These are phyloP conservation scores for Telopea speciosissima DNA, from an alignment of 177 flowering plant species.

Conservation along the genomic window DNA sequence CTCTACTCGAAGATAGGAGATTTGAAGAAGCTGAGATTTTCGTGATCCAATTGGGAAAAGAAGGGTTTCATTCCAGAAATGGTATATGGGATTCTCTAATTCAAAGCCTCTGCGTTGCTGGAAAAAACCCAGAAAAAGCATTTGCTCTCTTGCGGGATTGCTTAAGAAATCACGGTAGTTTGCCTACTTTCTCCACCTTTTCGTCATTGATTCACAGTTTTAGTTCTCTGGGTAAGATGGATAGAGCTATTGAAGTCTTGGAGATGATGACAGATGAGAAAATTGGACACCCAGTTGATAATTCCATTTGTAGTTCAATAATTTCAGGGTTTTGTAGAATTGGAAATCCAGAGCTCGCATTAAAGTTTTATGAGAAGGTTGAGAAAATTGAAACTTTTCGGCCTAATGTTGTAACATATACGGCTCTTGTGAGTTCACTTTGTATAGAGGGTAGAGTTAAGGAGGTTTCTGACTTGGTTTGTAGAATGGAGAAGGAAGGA, in stretches of 20 bases:
- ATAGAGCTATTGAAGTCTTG: slow-evolving; percentile 50
- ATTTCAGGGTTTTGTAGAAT: slow-evolving; percentile 61
- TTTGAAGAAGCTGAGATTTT: slow-evolving; percentile 42
- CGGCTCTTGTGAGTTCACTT: slow-evolving; percentile 47
- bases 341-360: slow-evolving; percentile 55
- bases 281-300: slow-evolving; percentile 38
- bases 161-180: slow-evolving; percentile 28
- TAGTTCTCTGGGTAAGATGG: slow-evolving; percentile 40
- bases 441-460: slow-evolving; percentile 43
- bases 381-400: slow-evolving; percentile 24
- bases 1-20: slow-evolving; percentile 40
- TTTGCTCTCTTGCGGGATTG: slow-evolving; percentile 33
- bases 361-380: slow-evolving; percentile 53
- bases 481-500: slow-evolving; percentile 48
- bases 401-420: slow-evolving; percentile 59
- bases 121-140: slow-evolving; percentile 50
- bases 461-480: slow-evolving; percentile 44
- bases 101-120: slow-evolving; percentile 33
- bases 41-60: slow-evolving; percentile 28
- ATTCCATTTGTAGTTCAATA: slow-evolving; percentile 62
- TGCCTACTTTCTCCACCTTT: slow-evolving; percentile 45
- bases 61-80: slow-evolving; percentile 14
- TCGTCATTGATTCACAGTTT: slow-evolving; percentile 42
- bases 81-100: slow-evolving; percentile 48
- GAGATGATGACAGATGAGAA: slow-evolving; percentile 46